These are phyloP conservation scores for Berberis vulgaris DNA, from an alignment of 164 flowering plant genomes.

Conservation along the genomic window DNA sequence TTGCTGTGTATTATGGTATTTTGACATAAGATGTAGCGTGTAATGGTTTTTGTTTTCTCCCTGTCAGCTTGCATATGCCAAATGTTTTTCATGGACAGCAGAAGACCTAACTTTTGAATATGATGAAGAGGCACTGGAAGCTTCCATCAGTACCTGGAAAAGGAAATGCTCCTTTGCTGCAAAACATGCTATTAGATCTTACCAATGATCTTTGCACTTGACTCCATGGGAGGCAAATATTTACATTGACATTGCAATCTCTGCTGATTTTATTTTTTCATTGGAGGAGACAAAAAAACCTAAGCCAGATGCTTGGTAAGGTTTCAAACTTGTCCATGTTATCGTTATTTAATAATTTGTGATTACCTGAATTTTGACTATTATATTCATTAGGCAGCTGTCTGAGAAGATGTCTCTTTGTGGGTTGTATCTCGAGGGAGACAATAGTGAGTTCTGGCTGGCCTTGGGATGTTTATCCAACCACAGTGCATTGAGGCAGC, in stretches of 20 bases:
- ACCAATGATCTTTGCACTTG: conserved; percentile 85
- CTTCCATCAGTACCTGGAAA: conserved; percentile 61
- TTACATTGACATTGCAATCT: conserved; percentile 68
- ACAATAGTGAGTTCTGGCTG: conserved; percentile 78
- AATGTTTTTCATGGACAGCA: conserved; percentile 73
- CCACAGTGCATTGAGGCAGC: conserved; percentile 59
- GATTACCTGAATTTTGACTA: conserved; percentile 5
- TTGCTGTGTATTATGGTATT: not conserved
- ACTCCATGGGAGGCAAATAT: conserved; percentile 86
- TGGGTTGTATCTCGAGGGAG: conserved; percentile 68
- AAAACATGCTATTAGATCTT: conserved; percentile 49
- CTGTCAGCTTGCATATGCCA: conserved; percentile 61
- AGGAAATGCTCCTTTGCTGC: conserved; percentile 44
- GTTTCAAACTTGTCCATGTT: conserved; percentile 5
- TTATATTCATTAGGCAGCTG: conserved; percentile 51
- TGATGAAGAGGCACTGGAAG: conserved; percentile 36
- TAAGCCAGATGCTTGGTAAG: conserved; percentile 44
- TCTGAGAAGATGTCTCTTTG: conserved; percentile 91
- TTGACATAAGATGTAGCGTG: not conserved
- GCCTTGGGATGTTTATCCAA: conserved; percentile 71
- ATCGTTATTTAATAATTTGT: not conserved
- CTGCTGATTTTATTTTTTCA: conserved; percentile 44
- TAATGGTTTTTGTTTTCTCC: too few relatives aligned
- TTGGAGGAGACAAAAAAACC: conserved; percentile 23
- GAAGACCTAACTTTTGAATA: conserved; percentile 16